Base-by-base conservation (phyloP, 768 basidiomycete genomes). In the Pseudohyphozyma bogoriensis region DNA sequence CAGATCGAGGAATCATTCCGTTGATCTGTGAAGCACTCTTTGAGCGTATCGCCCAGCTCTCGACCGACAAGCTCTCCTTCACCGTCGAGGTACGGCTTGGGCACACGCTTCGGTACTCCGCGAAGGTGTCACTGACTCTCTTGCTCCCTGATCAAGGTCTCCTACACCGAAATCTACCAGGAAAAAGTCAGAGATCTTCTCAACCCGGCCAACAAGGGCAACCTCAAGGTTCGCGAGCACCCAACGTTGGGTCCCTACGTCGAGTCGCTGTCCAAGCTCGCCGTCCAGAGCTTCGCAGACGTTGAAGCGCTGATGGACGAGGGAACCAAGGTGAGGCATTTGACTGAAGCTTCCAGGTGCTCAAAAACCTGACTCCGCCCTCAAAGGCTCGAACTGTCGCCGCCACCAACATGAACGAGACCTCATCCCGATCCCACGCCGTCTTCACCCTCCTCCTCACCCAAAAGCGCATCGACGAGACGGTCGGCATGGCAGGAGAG, bases 291-390 rank as follows among this genome's bases (percentile, higher is more conserved):
- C 73, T 97, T 92, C 72, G 82, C 87, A 33, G 93, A 95, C 73
- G 95, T 99, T 86, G 93, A 95, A 86, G 89, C 85, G 8, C 85
- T 99, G 72, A 97, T 97, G 93, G 93, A 99, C 77, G 93, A 99
- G 74, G 93, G 93, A 40, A 99, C 96, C 75, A 96, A 97, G 77
- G 75, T 72, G 39, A 55, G 70, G 28, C n/a, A n/a, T 1, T 29
- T 12, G 31, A 8, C 31, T 35, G 1, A 3, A 10, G 3, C 7
- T 15, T 47, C 36, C 3, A 7, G 22, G 15, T 2, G 4, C 26
- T 39, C 28, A 28, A 5, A 0, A 22, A 18, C n/a, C 44, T 49
- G 33, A 46, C 10, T 7, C n/a, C 12, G 4, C 1, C 24, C 16
- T 24, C 36, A 1, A 62, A 75, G 73, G 92, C 95, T 54, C 80